phyloP scores from a whole-genome alignment of 441 rosid genomes.

The Isatis lusitanica region DNA sequence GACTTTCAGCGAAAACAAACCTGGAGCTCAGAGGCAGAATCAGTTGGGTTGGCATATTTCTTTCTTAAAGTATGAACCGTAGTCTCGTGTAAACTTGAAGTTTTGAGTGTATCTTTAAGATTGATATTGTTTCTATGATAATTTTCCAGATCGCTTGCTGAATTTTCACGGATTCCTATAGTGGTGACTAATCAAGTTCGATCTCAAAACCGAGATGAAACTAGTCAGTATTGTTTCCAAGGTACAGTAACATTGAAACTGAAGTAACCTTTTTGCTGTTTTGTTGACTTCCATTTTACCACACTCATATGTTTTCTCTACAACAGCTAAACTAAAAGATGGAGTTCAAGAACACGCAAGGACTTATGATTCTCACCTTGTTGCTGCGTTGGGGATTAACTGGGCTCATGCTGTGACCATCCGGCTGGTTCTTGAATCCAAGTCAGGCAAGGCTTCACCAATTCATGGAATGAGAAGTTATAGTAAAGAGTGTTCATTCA shows the following conservation, averaged over 20 bases:
- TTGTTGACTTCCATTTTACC: background rate
- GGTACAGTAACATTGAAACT: slow-evolving; percentile 42
- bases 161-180: slow-evolving; percentile 75
- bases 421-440: slow-evolving; percentile 75
- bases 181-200: slow-evolving; percentile 93
- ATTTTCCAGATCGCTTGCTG: slow-evolving; percentile 74
- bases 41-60: slow-evolving; percentile 85
- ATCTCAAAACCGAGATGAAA: slow-evolving; percentile 59
- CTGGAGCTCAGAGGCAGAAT: slow-evolving; percentile 48
- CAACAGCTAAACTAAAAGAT: slow-evolving; percentile 47
- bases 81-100: slow-evolving; percentile 15
- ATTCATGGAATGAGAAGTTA: background rate
- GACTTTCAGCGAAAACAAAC: slow-evolving; percentile 57
- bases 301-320: background rate
- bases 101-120: background rate
- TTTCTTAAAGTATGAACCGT: slow-evolving; percentile 62
- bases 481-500: slow-evolving; percentile 3
- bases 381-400: slow-evolving; percentile 82
- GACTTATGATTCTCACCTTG: slow-evolving; percentile 62
- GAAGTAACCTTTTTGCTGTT: background rate
- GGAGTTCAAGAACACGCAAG: slow-evolving; percentile 35
- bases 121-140: slow-evolving; percentile 13
- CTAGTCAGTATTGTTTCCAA: slow-evolving; percentile 64
- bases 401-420: slow-evolving; percentile 94
- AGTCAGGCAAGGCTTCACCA: slow-evolving; percentile 51